These are phyloP conservation scores for Thermothielavioides terrestris DNA, from an alignment of 495 filamentous ascomycete species.

Conservation along the genomic window DNA sequence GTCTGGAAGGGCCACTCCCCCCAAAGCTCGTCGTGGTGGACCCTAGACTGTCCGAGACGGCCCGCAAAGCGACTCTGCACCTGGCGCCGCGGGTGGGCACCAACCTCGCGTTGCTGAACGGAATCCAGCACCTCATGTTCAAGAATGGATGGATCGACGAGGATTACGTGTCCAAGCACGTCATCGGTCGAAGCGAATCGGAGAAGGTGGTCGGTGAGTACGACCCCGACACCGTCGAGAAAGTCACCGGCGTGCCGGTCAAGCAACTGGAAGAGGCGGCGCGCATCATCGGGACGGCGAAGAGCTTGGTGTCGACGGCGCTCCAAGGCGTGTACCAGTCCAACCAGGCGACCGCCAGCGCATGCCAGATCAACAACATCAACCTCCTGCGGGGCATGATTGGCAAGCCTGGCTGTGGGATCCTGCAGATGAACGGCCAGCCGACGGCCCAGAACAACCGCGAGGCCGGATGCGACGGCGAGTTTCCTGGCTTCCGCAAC, in stretches of 20 bases:
- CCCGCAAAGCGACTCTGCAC: not conserved
- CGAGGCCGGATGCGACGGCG: not conserved
- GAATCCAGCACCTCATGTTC: not conserved
- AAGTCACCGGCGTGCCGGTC: not conserved
- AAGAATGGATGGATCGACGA: not conserved
- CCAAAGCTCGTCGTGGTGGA: not conserved
- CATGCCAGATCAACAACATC: slow-evolving; percentile 3
- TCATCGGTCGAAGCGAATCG: not conserved
- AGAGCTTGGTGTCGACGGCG: not conserved
- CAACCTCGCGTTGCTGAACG: not conserved
- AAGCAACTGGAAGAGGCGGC: not conserved
- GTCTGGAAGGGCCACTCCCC: not conserved
- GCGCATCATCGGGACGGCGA: not conserved
- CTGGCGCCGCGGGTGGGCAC: not conserved
- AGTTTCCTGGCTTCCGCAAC: not conserved
- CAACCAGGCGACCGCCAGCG: not conserved
- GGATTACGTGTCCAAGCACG: not conserved
- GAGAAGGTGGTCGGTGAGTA: not conserved
- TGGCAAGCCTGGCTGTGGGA: not conserved
- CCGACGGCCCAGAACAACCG: not conserved
- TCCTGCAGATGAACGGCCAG: slow-evolving; percentile 2
- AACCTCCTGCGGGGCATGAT: not conserved
- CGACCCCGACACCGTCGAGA: not conserved
- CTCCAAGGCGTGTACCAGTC: not conserved
- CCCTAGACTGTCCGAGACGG: not conserved